Evolutionary conservation across 2,329 filamentous ascomycete species (phyloP).

Genomic region (Colletotrichum sp.): DNA sequence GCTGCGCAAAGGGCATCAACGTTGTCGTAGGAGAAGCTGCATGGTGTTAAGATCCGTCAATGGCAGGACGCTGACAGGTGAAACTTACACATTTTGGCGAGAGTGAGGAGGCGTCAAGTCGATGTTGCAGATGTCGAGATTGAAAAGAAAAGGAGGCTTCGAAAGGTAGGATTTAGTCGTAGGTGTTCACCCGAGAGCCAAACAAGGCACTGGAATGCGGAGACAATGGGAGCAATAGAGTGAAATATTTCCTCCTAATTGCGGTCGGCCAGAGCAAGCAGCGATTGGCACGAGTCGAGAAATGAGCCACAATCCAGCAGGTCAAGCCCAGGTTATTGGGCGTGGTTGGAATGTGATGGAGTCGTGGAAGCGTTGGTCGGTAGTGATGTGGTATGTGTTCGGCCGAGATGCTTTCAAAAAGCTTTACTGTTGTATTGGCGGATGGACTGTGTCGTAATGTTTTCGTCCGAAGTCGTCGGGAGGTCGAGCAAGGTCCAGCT

Average conservation of each 20-base stretch:
- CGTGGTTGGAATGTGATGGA: not conserved
- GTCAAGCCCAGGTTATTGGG: not conserved
- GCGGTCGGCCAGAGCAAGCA: not conserved
- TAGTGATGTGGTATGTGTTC: not conserved
- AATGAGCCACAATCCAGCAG: constrained; percentile 13
- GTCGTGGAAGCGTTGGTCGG: not conserved
- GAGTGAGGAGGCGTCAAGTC: not conserved
- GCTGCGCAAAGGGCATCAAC: constrained; percentile 59
- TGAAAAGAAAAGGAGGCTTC: not conserved
- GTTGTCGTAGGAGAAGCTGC: constrained; percentile 43
- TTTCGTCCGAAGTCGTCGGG: constrained; percentile 9
- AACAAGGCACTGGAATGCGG: constrained; percentile 15
- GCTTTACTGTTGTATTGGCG: not conserved
- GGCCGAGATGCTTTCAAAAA: not conserved
- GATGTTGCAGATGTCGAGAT: not conserved
- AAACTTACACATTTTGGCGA: constrained; percentile 20
- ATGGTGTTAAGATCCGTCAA: not conserved
- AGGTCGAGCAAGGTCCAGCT: constrained; percentile 8
- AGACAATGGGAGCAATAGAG: not conserved
- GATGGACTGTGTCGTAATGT: not conserved
- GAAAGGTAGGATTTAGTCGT: not conserved
- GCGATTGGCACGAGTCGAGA: not conserved
- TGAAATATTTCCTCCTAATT: constrained; percentile 7
- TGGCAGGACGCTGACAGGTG: not conserved
- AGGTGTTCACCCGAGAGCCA: not conserved